Base-by-base conservation (phyloP, 441 rosid species). In the Biscutella laevigata region DNA sequence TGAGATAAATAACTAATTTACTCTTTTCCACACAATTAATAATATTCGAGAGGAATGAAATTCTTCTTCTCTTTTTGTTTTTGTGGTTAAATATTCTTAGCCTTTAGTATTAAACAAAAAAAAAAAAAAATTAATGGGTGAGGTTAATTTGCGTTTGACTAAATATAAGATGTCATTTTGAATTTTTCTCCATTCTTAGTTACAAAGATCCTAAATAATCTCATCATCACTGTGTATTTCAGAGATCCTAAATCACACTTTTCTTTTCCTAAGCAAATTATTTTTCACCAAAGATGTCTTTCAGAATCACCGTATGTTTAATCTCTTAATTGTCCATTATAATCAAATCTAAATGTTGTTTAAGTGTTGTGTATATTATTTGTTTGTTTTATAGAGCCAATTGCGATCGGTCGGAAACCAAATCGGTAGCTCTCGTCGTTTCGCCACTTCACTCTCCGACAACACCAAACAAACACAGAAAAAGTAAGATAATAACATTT, bases 251-350 rank as follows among this genome's bases (percentile, higher is more conserved):
- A 17, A 47, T 17, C n/a, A 30, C n/a, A 8, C 6, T 37, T 16
- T 36, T 36, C 1, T 7, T 8, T 4, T 14, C 4, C 20, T 17
- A 17, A 17, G 3, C 20, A 3, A 22, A 4, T 37, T 29, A 8
- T 11, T 10, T 38, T 9, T 48, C 3, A 51, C 10, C 55, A 17
- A 0, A 34, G 12, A 66, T 66, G 70, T 50, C 70, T 44, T 52
- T 52, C 34, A 66, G 66, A 66, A 66, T 66, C 38, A 46, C 34
- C 25, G 70, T 66, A 39, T 45, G 70, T 53, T 44, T 12, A 5
- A 14, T 25, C 13, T 10, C 11, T 27, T 26, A 36, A 1, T 39
- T 24, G 7, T 41, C 4, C 6, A 12, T 42, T 17, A n/a, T n/a
- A 17, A 17, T 35, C 27, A 19, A 29, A 38, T 10, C 9, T n/a